Evolutionary conservation across 2,329 filamentous ascomycete species (phyloP).

Genomic region (Xylariaceae sp.): DNA sequence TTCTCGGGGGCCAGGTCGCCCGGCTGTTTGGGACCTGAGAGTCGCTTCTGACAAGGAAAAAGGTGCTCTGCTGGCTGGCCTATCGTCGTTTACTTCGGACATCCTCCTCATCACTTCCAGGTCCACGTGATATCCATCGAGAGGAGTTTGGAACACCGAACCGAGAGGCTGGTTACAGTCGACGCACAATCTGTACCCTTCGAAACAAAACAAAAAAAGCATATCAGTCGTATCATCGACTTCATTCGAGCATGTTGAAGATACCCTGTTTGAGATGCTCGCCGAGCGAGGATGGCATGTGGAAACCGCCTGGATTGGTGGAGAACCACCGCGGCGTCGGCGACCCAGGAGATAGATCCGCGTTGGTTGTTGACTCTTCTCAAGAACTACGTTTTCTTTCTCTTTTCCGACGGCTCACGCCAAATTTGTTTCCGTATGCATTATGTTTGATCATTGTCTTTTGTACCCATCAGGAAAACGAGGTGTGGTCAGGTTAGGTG

Average conservation of each 20-base stretch:
- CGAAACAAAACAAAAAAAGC: too few relatives aligned
- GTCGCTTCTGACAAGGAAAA: neutral
- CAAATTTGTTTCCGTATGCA: neutral
- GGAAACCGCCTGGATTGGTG: slow-evolving; percentile 7
- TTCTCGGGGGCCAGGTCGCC: slow-evolving; percentile 4
- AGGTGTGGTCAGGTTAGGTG: too few relatives aligned
- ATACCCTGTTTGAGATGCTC: slow-evolving; percentile 19
- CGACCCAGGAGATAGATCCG: slow-evolving; percentile 5
- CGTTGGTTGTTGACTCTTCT: slow-evolving; percentile 4
- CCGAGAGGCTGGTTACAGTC: slow-evolving; percentile 4
- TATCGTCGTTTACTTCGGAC: slow-evolving; percentile 6
- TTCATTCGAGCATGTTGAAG: slow-evolving; percentile 12
- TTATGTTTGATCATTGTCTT: slow-evolving; percentile 1
- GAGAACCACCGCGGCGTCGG: slow-evolving; percentile 6
- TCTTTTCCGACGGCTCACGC: too few relatives aligned
- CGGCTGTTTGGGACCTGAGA: slow-evolving; percentile 3
- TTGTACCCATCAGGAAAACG: too few relatives aligned
- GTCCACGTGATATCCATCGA: slow-evolving; percentile 5
- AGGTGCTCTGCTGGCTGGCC: slow-evolving; percentile 11
- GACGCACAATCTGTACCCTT: slow-evolving; percentile 10
- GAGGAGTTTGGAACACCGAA: neutral
- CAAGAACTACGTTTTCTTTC: neutral
- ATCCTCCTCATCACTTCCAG: slow-evolving; percentile 6
- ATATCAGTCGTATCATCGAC: slow-evolving; percentile 7
- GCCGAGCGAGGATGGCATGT: slow-evolving; percentile 14